Base-by-base conservation (phyloP, 2,329 filamentous ascomycete genomes). In the Grosmannia clavigera region DNA sequence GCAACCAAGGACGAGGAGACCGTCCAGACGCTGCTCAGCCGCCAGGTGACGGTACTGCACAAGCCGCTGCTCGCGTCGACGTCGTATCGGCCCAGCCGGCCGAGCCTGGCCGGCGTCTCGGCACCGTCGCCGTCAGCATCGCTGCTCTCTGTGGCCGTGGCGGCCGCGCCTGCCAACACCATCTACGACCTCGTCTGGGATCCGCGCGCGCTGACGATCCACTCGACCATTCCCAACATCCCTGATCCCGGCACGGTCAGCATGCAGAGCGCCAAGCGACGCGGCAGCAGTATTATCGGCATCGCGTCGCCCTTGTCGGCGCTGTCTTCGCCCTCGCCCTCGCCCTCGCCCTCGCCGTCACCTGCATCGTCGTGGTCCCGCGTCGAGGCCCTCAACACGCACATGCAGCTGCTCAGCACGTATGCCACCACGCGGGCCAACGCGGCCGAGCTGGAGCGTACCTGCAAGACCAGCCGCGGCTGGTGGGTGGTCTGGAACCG, bases 401-500 rank as follows among this genome's bases (percentile, higher is more conserved):
- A 87, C 65, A 78, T 79, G 61, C 82, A 87, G 65, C 76, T 87
- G 12, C 75, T 88, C 33, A 81, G 80, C 65, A 77, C 82, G 10
- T 79, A 81, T 64, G 71, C 73, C 22, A 69, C 74, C 10, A 81
- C 80, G 2, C 73, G 76, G 5, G 70, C 68, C 2, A 70, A 75
- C 43, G 64, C 65, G 19, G 70, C 71, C 4, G 79, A 82, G 62
- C 68, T 81, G 3, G 84, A 87, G 68, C 76, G 81, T 25, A 86
- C 83, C 1, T 81, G 79, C 66, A 86, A 87, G 74, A 87, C 84
- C 4, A 82, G 75, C 54, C 78, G 83, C 40, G 84, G 83, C 1
- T 87, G 84, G 82, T 87, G 85, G 84, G 76, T 87, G 35, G 82
- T 86, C 31, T 87, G 84, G 84, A 83, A 78, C 55, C 75, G 82